Conservation (phyloP, 805 yeast species). For the Starmerella geochares region DNA sequence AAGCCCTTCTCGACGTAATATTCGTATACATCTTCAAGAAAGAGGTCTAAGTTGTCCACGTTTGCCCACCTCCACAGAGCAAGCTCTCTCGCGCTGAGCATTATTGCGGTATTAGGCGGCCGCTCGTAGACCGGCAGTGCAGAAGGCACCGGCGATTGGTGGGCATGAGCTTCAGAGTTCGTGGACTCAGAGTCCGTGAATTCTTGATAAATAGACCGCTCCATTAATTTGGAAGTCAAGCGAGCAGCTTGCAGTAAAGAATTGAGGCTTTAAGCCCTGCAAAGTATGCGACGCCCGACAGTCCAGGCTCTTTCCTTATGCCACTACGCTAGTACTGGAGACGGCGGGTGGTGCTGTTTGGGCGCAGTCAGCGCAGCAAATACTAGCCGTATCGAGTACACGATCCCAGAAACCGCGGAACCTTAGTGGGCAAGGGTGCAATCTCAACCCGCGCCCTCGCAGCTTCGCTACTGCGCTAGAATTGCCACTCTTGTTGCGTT, state of each 20-base stretch:
- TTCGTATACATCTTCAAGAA: slow-evolving; percentile 67
- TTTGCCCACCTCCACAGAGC: slow-evolving; percentile 97
- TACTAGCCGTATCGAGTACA: neutral
- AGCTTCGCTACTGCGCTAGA: neutral
- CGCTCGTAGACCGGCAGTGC: slow-evolving; percentile 3
- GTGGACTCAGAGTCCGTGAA: slow-evolving; percentile 8
- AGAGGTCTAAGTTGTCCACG: slow-evolving; percentile 80
- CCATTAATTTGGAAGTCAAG: slow-evolving; percentile 5
- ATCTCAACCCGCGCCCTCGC: neutral
- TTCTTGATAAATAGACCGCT: slow-evolving; percentile 18
- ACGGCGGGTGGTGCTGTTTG: too few species aligned
- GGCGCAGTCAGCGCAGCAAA: too few species aligned
- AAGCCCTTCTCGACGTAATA: slow-evolving; percentile 83
- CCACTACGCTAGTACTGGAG: neutral
- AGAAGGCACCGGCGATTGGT: neutral
- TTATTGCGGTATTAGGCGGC: neutral
- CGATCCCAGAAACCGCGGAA: neutral
- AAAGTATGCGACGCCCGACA: neutral
- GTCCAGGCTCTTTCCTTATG: neutral
- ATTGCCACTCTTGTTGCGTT: too few species aligned
- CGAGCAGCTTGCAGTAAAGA: neutral
- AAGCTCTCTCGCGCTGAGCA: slow-evolving; percentile 53
- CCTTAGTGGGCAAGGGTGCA: neutral
- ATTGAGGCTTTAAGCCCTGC: neutral
- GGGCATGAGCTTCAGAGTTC: neutral